Conservation (phyloP, 1,284 basidiomycete genomes). For the Austroboletus sp. region DNA sequence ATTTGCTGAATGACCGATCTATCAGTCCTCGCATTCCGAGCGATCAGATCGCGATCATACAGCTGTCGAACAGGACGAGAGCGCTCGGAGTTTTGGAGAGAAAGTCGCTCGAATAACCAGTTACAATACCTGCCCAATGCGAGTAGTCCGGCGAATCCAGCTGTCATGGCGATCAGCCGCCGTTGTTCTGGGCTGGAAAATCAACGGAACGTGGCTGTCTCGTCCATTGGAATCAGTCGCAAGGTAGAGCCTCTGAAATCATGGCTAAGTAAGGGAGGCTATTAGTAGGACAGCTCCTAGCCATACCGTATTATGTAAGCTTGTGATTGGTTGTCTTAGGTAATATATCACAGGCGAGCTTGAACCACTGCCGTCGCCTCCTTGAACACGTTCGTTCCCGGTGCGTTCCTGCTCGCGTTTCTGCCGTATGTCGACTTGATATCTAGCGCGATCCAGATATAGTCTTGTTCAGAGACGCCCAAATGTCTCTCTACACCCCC, state of each 20-base stretch:
- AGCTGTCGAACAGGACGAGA: slow-evolving; percentile 7
- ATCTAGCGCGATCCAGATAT: background rate
- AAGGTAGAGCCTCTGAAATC: slow-evolving; percentile 1
- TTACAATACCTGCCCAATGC: slow-evolving; percentile 14
- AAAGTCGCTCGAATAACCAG: slow-evolving; percentile 14
- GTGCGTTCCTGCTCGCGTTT: background rate
- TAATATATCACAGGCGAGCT: too few relatives aligned
- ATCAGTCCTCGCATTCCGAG: slow-evolving; percentile 22
- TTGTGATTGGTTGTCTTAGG: too few relatives aligned
- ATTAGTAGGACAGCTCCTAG: too few relatives aligned
- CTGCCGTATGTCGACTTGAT: background rate
- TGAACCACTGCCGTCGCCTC: too few relatives aligned
- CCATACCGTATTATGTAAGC: background rate
- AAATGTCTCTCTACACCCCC: slow-evolving; percentile 34
- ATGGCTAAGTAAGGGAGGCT: too few relatives aligned
- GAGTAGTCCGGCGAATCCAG: slow-evolving; percentile 17
- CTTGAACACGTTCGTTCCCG: too few relatives aligned
- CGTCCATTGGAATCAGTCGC: background rate
- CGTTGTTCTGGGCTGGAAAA: slow-evolving; percentile 10
- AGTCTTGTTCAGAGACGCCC: background rate
- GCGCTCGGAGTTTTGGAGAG: slow-evolving; percentile 8
- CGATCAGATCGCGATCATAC: slow-evolving; percentile 26
- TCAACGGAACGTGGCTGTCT: slow-evolving; percentile 13
- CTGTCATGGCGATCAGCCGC: slow-evolving; percentile 20
- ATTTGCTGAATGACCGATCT: slow-evolving; percentile 23